These are phyloP conservation scores for Rhododendron mucronatum DNA, from an alignment of 148 eudicot genomes.

Conservation along the genomic window DNA sequence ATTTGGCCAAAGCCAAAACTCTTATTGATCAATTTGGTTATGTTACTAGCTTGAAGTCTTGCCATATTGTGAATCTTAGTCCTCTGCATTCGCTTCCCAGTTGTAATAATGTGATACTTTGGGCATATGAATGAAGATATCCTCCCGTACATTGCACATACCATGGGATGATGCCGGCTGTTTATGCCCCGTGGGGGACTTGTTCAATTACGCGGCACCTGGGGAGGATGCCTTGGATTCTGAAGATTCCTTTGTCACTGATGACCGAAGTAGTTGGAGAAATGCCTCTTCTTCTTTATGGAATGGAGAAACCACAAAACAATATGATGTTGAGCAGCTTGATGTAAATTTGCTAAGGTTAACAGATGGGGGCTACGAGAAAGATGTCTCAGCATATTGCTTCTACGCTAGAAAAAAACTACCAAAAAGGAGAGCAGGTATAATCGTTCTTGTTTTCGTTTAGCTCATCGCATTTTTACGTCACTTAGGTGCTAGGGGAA, in stretches of 20 bases:
- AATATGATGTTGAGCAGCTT: constrained; percentile 24
- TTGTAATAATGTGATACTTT: not conserved
- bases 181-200: constrained; percentile 94
- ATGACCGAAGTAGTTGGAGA: constrained; percentile 10
- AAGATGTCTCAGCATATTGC: constrained; percentile 60
- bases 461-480: not conserved
- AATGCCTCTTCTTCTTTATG: constrained; percentile 18
- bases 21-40: not conserved
- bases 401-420: constrained; percentile 72
- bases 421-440: constrained; percentile 80
- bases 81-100: no score
- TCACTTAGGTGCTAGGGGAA: not conserved
- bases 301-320: constrained; percentile 23
- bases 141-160: constrained; percentile 89
- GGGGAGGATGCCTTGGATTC: constrained; percentile 47
- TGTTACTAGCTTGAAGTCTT: not conserved
- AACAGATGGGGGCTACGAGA: constrained; percentile 87
- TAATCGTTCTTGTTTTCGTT: not conserved
- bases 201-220: constrained; percentile 88
- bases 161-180: constrained; percentile 97
- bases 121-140: constrained; percentile 46
- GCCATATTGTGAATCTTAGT: not conserved
- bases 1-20: not conserved
- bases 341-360: constrained; percentile 38
- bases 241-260: constrained; percentile 17